Percentiles rank a stretch among this genome's conserved stretches.
phyloP scores from a whole-genome alignment of 441 rosid species.

The Raphanus hybrid region DNA sequence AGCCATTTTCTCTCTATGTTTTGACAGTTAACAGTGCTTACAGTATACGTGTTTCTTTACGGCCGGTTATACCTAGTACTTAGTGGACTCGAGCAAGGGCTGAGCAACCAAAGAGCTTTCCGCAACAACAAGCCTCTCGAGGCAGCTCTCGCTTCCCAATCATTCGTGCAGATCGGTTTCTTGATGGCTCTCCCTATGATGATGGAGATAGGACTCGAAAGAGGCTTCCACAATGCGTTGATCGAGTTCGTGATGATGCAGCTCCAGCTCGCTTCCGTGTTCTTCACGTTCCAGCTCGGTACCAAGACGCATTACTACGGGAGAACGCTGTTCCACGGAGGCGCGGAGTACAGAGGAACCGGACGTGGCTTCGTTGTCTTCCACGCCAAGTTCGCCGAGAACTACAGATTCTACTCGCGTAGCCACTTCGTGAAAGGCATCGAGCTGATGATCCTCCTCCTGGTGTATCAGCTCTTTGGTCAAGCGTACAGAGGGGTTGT shows the following conservation, averaged over 20 bases:
- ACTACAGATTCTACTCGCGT: slow-evolving; percentile 87
- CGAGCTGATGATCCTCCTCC: slow-evolving; percentile 82
- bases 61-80: too few relatives aligned
- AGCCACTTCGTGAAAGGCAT: slow-evolving; percentile 95
- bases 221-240: slow-evolving; percentile 89
- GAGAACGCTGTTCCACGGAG: slow-evolving; percentile 89
- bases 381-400: slow-evolving; percentile 92
- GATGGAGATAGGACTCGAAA: slow-evolving; percentile 96
- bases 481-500: slow-evolving; percentile 61
- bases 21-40: too few relatives aligned
- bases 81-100: too few relatives aligned
- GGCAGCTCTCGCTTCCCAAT: too few relatives aligned
- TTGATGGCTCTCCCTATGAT: slow-evolving; percentile 35
- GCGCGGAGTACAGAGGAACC: slow-evolving; percentile 87
- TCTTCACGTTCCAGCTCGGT: slow-evolving; percentile 91
- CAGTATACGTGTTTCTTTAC: too few relatives aligned
- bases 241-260: slow-evolving; percentile 89
- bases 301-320: slow-evolving; percentile 91
- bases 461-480: slow-evolving; percentile 75
- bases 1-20: too few relatives aligned
- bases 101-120: too few relatives aligned
- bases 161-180: too few relatives aligned
- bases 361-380: slow-evolving; percentile 95
- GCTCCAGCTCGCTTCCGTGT: slow-evolving; percentile 80
- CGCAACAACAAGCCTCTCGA: too few relatives aligned